Evolutionary conservation across 352 stramenopile species (phyloP).

Genomic region (Pythium biforme): DNA sequence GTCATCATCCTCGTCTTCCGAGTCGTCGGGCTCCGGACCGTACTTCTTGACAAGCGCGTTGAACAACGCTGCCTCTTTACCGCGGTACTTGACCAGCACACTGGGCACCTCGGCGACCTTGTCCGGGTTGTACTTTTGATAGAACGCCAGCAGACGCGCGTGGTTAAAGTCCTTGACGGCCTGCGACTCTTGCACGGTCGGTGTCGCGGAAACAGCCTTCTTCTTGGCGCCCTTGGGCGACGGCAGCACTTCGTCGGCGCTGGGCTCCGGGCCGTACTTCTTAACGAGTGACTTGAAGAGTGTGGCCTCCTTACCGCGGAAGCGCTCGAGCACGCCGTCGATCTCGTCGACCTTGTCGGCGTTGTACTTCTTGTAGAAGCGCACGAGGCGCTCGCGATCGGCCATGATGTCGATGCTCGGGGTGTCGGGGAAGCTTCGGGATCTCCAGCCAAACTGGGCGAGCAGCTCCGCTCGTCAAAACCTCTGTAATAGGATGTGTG

Average conservation of each 20-base stretch:
- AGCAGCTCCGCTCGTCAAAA: constrained; percentile 3
- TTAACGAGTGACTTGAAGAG: constrained; percentile 76
- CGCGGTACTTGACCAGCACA: constrained; percentile 78
- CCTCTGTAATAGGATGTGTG: background rate
- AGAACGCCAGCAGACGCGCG: constrained; percentile 71
- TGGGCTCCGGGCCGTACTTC: constrained; percentile 82
- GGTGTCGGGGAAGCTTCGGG: background rate
- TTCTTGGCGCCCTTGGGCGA: constrained; percentile 23
- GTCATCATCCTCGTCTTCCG: constrained; percentile 63
- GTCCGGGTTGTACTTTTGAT: constrained; percentile 81
- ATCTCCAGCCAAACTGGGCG: constrained; percentile 16
- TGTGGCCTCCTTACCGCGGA: constrained; percentile 70
- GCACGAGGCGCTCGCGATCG: constrained; percentile 63
- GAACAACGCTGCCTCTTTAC: constrained; percentile 79
- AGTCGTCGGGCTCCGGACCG: constrained; percentile 75
- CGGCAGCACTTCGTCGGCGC: constrained; percentile 42
- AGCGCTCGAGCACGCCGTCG: constrained; percentile 77
- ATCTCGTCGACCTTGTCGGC: constrained; percentile 81
- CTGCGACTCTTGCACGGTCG: constrained; percentile 28
- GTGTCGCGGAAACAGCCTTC: constrained; percentile 2
- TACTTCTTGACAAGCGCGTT: constrained; percentile 85
- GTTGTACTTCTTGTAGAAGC: constrained; percentile 88
- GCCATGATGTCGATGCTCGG: constrained; percentile 35
- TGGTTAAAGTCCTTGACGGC: constrained; percentile 53
- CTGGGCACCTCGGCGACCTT: constrained; percentile 65